Conservation (phyloP, 306 rosid genomes). For the Potentilla sterilis region DNA sequence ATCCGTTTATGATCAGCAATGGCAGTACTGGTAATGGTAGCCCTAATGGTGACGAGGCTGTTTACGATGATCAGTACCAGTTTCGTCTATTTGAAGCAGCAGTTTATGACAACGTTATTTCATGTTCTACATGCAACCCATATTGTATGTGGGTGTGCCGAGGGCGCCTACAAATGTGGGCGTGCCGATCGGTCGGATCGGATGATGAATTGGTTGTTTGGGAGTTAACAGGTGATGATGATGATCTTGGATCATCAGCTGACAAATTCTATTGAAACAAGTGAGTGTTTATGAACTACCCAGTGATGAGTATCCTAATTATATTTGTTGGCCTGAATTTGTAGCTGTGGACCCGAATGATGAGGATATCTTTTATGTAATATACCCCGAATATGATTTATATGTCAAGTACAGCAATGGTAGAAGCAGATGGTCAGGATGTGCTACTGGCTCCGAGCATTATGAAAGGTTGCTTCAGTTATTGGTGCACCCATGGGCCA, state of each 20-base stretch:
- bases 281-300: too few relatives aligned
- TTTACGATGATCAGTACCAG: not conserved
- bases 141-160: not conserved
- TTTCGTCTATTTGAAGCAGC: not conserved
- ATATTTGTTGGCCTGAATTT: too few relatives aligned
- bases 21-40: not conserved
- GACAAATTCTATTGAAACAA: not conserved
- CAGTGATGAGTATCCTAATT: too few relatives aligned
- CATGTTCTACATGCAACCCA: not conserved
- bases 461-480: too few relatives aligned
- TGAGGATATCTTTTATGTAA: not conserved
- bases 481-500: too few relatives aligned
- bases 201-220: not conserved
- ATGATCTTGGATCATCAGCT: not conserved
- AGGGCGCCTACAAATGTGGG: not conserved
- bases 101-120: too few relatives aligned
- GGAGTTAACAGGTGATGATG: not conserved
- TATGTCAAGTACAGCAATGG: not conserved
- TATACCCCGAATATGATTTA: not conserved
- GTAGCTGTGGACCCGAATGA: not conserved
- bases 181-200: rapidly evolving
- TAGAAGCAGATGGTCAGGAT: not conserved
- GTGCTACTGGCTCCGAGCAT: too few relatives aligned
- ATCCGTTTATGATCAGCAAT: not conserved
- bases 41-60: not conserved